phyloP scores from a whole-genome alignment of 257 asterid genomes.

The Ophiorrhiza pumila region DNA sequence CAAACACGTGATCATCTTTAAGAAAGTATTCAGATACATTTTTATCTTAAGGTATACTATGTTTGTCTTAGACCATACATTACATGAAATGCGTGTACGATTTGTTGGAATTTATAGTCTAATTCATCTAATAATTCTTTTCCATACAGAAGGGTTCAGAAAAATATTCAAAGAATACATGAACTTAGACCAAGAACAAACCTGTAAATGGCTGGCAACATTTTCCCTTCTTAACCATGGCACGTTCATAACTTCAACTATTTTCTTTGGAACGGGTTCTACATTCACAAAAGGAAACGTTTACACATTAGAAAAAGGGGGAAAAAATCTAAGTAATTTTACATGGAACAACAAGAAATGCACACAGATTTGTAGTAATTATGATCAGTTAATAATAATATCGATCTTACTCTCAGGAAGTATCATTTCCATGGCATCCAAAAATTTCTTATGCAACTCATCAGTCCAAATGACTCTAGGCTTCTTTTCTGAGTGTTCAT shows the following conservation, averaged over 20 bases:
- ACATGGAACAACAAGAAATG: no score
- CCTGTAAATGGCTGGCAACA: slow-evolving; percentile 92
- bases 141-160: no score
- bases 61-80: background rate
- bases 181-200: slow-evolving; percentile 18
- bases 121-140: no score
- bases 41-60: background rate
- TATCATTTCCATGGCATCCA: slow-evolving; percentile 50
- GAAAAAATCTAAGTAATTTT: no score
- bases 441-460: slow-evolving; percentile 59
- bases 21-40: background rate
- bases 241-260: slow-evolving; percentile 59
- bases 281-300: background rate
- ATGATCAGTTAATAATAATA: no score
- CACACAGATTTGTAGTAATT: no score
- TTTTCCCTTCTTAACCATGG: slow-evolving; percentile 68
- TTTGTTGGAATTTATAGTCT: no score
- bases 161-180: no score
- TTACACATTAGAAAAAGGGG: background rate
- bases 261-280: slow-evolving; percentile 74
- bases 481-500: slow-evolving; percentile 34
- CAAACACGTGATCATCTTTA: background rate
- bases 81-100: background rate
- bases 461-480: slow-evolving; percentile 58
- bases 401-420: slow-evolving; percentile 57